Conservation (phyloP, 306 rosid genomes). For the Lithocarpus polystachyus region DNA sequence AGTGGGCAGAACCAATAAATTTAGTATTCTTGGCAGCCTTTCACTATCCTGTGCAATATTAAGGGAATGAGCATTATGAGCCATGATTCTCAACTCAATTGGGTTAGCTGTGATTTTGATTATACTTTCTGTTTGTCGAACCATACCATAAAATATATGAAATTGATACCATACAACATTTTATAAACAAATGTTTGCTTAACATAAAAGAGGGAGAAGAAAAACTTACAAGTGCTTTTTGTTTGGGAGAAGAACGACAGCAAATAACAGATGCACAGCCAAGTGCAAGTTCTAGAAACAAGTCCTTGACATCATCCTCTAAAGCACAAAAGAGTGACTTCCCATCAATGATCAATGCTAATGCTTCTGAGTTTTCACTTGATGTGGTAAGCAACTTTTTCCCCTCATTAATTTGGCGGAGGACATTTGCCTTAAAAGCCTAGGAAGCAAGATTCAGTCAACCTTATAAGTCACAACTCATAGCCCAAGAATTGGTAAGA, state of each 20-base stretch:
- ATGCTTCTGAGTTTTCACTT: conserved; percentile 47
- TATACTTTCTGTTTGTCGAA: not conserved
- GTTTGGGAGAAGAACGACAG: conserved; percentile 98
- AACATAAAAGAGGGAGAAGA: not conserved
- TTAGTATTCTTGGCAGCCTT: not conserved
- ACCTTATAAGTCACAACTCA: conserved; percentile 11
- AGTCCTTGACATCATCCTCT: conserved; percentile 74
- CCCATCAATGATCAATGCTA: conserved; percentile 96
- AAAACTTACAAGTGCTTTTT: conserved; percentile 84
- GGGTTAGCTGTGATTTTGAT: not conserved
- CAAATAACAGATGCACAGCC: conserved; percentile 98
- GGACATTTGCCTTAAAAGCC: conserved; percentile 79
- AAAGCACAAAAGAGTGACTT: conserved; percentile 86
- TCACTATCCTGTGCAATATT: not conserved
- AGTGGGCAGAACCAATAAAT: not conserved
- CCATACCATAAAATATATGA: not conserved
- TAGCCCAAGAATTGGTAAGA: not conserved
- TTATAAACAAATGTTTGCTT: not conserved
- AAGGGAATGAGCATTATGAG: not conserved
- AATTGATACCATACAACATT: too few relatives aligned
- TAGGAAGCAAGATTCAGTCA: conserved; percentile 37
- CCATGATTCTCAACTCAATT: not conserved
- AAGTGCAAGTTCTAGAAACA: conserved; percentile 79
- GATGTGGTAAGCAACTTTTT: conserved; percentile 39
- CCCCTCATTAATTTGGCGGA: conserved; percentile 64